These are phyloP conservation scores for Cylindrotheca closterium DNA, from an alignment of 108 stramenopile genomes.

Conservation along the genomic window DNA sequence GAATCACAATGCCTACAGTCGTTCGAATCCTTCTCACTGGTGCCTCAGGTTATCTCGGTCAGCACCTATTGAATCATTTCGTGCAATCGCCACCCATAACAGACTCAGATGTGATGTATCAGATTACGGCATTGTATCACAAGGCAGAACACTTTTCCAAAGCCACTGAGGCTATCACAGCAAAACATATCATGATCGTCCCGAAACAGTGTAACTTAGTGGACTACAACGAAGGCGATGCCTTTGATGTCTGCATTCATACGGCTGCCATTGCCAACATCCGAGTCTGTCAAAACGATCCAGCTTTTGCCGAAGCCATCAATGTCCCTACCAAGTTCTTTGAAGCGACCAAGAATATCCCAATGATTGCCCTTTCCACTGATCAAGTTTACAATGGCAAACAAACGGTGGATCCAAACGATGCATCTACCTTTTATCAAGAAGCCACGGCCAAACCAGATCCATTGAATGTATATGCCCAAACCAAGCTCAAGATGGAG, in stretches of 20 bases:
- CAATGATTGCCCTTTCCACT: slow-evolving; percentile 69
- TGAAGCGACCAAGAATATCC: slow-evolving; percentile 6
- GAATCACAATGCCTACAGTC: too few species aligned
- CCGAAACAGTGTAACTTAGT: slow-evolving; percentile 10
- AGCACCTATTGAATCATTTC: slow-evolving; percentile 54
- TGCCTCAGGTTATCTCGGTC: slow-evolving; percentile 76
- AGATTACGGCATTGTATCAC: slow-evolving; percentile 31
- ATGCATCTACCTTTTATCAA: slow-evolving; percentile 19
- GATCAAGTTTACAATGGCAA: slow-evolving; percentile 83
- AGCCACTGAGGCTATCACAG: slow-evolving; percentile 5
- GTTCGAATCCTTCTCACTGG: too few species aligned
- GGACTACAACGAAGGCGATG: slow-evolving; percentile 33
- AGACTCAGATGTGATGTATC: slow-evolving; percentile 3
- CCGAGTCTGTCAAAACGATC: slow-evolving; percentile 47
- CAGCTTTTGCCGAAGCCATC: slow-evolving; percentile 36
- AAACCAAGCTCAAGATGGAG: slow-evolving; percentile 68
- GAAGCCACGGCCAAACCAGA: slow-evolving; percentile 35
- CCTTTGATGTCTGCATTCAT: slow-evolving; percentile 69
- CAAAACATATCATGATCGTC: background rate
- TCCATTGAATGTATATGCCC: slow-evolving; percentile 74
- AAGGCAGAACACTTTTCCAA: slow-evolving; percentile 11
- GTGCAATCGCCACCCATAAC: background rate
- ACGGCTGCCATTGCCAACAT: slow-evolving; percentile 71
- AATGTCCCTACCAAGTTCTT: slow-evolving; percentile 62
- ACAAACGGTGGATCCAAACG: slow-evolving; percentile 7